Evolutionary conservation across 768 basidiomycete genomes (phyloP).

Genomic region (Mycena chlorophos): DNA sequence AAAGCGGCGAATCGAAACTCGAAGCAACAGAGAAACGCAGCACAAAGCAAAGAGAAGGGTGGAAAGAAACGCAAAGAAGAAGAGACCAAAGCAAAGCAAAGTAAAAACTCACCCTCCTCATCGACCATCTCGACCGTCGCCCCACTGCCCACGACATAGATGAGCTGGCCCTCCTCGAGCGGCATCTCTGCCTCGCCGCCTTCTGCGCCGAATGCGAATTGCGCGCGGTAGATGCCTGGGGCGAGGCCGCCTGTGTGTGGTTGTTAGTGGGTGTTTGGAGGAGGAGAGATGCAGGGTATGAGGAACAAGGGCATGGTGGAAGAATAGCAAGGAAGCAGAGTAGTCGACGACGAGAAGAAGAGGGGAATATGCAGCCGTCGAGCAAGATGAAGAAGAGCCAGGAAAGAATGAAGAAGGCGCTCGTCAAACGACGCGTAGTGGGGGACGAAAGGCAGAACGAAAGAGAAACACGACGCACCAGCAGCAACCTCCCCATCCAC

Average conservation of each 20-base stretch:
- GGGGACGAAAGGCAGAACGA: too few relatives aligned
- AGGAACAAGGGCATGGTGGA: too few relatives aligned
- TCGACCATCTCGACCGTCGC: conserved; percentile 25
- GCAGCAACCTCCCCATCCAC: conserved; percentile 28
- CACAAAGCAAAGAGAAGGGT: neutral
- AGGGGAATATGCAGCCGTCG: too few relatives aligned
- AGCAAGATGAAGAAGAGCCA: too few relatives aligned
- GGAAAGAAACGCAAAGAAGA: neutral
- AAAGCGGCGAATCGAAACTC: neutral
- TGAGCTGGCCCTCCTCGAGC: conserved; percentile 73
- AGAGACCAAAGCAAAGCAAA: neutral
- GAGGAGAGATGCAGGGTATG: too few relatives aligned
- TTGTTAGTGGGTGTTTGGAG: too few relatives aligned
- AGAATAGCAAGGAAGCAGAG: too few relatives aligned
- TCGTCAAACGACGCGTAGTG: too few relatives aligned
- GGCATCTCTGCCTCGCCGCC: conserved; percentile 65
- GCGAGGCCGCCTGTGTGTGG: conserved; percentile 40
- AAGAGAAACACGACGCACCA: conserved; percentile 27
- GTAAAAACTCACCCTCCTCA: neutral
- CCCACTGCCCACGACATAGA: conserved; percentile 70
- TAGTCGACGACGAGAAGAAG: too few relatives aligned
- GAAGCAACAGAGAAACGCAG: neutral
- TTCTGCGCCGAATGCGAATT: conserved; percentile 46
- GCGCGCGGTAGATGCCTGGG: conserved; percentile 74
- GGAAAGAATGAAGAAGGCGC: too few relatives aligned